phyloP scores from a whole-genome alignment of 2,329 filamentous ascomycete genomes.

The Alternaria tenuissima region DNA sequence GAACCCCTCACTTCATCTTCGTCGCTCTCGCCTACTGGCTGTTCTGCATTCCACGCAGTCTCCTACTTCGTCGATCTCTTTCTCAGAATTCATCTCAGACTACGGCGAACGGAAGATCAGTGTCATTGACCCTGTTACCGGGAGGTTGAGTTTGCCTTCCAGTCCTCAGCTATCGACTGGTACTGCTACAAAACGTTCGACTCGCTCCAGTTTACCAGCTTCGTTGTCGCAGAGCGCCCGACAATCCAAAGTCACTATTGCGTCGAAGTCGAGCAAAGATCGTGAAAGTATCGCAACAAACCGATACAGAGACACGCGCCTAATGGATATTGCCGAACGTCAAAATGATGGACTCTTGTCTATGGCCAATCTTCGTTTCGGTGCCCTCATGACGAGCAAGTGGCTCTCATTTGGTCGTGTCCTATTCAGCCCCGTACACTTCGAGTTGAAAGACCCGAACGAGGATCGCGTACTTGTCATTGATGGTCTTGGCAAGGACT shows the following conservation, averaged over 20 bases:
- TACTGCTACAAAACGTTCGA: constrained; percentile 40
- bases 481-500: constrained; percentile 87
- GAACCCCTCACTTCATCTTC: constrained; percentile 52
- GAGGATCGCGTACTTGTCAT: constrained; percentile 76
- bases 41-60: constrained; percentile 59
- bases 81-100: constrained; percentile 62
- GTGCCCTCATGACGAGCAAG: constrained; percentile 85
- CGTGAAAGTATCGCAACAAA: constrained; percentile 43
- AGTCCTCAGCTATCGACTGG: constrained; percentile 42
- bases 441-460: constrained; percentile 68
- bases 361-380: constrained; percentile 79
- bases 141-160: constrained; percentile 49
- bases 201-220: constrained; percentile 46
- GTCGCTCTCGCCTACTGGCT: constrained; percentile 61
- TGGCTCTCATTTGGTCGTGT: constrained; percentile 88
- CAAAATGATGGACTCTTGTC: constrained; percentile 53
- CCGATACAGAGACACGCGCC: constrained; percentile 64
- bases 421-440: constrained; percentile 79
- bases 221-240: constrained; percentile 41
- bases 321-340: constrained; percentile 56
- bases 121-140: constrained; percentile 49
- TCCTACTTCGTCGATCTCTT: constrained; percentile 62
- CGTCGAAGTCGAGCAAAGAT: constrained; percentile 45
- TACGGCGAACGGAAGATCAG: constrained; percentile 56
- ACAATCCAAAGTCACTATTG: constrained; percentile 43